Evolutionary conservation across 2,329 filamentous ascomycete species (phyloP), one percentile per base, ranked within the genome.

Genomic region (Chrysosporium keratinophilum): DNA sequence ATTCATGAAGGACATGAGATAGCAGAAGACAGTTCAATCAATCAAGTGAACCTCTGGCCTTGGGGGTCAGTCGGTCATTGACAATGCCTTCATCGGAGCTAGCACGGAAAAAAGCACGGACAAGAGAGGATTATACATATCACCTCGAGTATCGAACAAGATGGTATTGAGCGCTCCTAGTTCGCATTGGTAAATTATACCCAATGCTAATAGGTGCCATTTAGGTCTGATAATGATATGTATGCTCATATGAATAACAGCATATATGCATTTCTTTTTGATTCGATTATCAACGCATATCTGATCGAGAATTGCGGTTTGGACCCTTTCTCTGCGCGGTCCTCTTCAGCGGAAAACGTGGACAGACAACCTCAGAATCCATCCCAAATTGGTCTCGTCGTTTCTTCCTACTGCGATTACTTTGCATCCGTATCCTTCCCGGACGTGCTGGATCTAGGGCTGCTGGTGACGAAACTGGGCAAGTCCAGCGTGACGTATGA

Each of bases 201-300:
- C 34, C 31, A 7, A 12, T 20, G 33, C 41, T 56, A 34, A 40
- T 12, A 48, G 28, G 17, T 10, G 23, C 14, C 37, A 20, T 57
- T 23, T 19, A 90, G 88, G 88, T 83, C 81, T 67, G 89, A 95
- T 70, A 95, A 95, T 66, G 89, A 95, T 73, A 93, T 94, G 87
- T 95, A 93, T 69, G 79, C 87, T 57, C 91, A 97, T 67, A 82
- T 95, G 76, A 95, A 95, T 73, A 95, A 95, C 66, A 86, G 83
- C 40, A 78, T 93, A 52, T 95, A 95, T 70, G 87, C 87, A 63
- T 84, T 86, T 58, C 77, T 94, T 54, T 93, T 95, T 68, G 91
- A 97, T 73, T 90, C 87, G 1, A 81, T 95, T 55, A 82, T 95
- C 66, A 97, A 96, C 69, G 79, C 84, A 47, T 97, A 93, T 68